Evolutionary conservation across 345 rosid genomes (phyloP), one percentile per base, ranked within the genome.

Genomic region (Theobroma cacao): DNA sequence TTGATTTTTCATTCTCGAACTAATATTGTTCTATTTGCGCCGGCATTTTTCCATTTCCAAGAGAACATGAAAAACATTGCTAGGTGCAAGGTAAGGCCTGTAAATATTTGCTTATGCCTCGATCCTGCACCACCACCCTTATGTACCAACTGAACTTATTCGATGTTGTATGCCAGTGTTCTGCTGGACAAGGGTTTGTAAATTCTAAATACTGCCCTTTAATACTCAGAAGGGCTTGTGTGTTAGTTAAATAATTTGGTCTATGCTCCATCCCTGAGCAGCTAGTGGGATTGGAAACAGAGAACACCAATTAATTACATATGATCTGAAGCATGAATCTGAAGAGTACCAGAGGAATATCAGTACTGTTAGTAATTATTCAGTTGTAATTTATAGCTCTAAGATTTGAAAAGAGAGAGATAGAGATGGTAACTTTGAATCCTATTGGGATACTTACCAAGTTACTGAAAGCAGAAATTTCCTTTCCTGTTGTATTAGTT

Each of bases 91-190:
- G 77, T 50, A 64, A 53, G 79, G 81, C 67, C 50, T 84, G 85
- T 84, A 82, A 66, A 83, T 85, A 82, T 56, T 55, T 50, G 18
- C 74, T n/a, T 76, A 41, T 47, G 65, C 83, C 81, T 79, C 36
- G 40, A 79, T 80, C 61, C 64, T 77, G 80, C 75, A 38, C 75
- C 40, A 34, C 18, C 45, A 31, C 52, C 43, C 33, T 61, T 30
- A 53, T 78, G 62, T 61, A 75, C 59, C 71, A 71, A 17, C 34
- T 53, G 71, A 72, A 72, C 75, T 75, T 77, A 31, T 72, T 53
- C 14, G 2, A 73, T 71, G 74, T 62, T 68, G 67, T 80, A 24
- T 80, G 79, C 68, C 73, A 30, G 84, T 79, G 41, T 75, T 74
- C 33, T 52, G 34, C 24, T 65, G 74, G 22, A 71, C 45, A 62